Evolutionary conservation across 2,329 filamentous ascomycete genomes (phyloP), one percentile per base, ranked within the genome.

Genomic region (Harringtonia lauricola): DNA sequence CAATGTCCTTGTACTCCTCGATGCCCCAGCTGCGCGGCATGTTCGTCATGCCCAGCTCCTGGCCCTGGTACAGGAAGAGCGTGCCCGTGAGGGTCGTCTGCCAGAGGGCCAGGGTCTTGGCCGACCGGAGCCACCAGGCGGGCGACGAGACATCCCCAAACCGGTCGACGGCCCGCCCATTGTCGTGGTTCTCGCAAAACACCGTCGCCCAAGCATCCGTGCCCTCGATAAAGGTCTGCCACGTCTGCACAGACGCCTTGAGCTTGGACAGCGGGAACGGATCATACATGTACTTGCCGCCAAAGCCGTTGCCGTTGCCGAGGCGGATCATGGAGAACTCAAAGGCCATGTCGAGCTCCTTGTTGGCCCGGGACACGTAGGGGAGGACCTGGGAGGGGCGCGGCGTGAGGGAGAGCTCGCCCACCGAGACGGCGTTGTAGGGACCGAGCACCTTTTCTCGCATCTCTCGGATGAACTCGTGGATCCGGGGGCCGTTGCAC

Each of bases 261-360:
- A 26, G 10, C 10, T 26, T 10, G 24, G 24, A 10, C 24, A 26
- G 24, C 24, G 24, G n/a, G n/a, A n/a, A n/a, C n/a, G n/a, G n/a
- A n/a, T n/a, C n/a, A n/a, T n/a, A n/a, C n/a, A n/a, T n/a, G n/a
- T n/a, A n/a, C n/a, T n/a, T n/a, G n/a, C n/a, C n/a, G n/a, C n/a
- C n/a, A n/a, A n/a, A n/a, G n/a, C n/a, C n/a, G n/a, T n/a, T n/a
- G n/a, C n/a, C n/a, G n/a, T n/a, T n/a, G 7, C 72, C 79, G 15
- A 81, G 62, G 52, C 79, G 71, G 8, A 82, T 75, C 21, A 78
- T 68, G 50, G 78, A 73, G 49, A 79, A 79, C 50, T 77, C 75
- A 58, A 84, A 83, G 2, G 81, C 74, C 79, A 83, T 84, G 54
- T 76, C 71, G 39, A 84, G 72, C 46, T 70, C 70, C 39, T 73